Evolutionary conservation across 441 rosid species (phyloP).

Genomic region (Mallotus japonicus): DNA sequence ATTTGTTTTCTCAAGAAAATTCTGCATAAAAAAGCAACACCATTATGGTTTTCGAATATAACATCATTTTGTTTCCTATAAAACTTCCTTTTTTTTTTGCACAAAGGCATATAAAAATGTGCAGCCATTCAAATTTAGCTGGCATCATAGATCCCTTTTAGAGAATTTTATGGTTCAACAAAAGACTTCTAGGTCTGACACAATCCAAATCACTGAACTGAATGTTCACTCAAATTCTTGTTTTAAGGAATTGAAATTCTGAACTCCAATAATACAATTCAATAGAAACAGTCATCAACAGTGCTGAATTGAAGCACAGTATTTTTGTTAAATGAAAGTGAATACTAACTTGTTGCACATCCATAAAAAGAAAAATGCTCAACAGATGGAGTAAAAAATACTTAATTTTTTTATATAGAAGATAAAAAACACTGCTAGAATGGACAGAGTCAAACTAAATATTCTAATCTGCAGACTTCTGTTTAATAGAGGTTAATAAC

Average conservation of each 20-base stretch:
- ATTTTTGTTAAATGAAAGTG: not conserved
- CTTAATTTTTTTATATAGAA: too few relatives aligned
- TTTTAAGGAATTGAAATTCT: not conserved
- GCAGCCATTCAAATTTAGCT: not conserved
- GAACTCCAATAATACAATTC: not conserved
- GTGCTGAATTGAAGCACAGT: not conserved
- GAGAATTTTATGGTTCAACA: not conserved
- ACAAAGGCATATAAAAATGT: not conserved
- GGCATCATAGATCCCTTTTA: not conserved
- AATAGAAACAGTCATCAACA: not conserved
- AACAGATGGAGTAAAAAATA: not conserved
- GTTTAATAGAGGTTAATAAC: not conserved
- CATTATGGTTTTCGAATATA: conserved; percentile 10
- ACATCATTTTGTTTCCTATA: not conserved
- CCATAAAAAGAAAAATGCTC: not conserved
- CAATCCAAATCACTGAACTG: not conserved
- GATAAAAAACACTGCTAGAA: too few relatives aligned
- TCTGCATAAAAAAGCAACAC: conserved; percentile 45
- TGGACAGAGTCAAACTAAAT: too few relatives aligned
- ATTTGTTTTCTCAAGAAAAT: conserved; percentile 72
- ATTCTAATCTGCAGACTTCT: not conserved
- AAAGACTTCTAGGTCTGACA: not conserved
- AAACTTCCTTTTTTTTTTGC: not conserved
- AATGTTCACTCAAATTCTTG: not conserved
- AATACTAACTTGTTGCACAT: not conserved